Conservation (phyloP, 2,329 filamentous ascomycete genomes). For the Sporothrix curviconia region DNA sequence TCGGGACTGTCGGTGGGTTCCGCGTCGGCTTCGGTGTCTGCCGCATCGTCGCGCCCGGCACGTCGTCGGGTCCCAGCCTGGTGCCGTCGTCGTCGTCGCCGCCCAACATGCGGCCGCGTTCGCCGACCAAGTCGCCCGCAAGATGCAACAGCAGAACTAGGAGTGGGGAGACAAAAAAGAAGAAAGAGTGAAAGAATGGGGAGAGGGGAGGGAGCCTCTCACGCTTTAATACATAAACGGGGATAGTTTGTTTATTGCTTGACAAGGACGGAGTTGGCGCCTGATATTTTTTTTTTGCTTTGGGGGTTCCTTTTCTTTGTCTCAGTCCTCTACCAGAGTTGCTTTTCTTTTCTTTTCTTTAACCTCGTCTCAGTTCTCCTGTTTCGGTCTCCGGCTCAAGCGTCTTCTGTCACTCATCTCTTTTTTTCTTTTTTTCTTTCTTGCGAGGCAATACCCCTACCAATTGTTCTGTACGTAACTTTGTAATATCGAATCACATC, state of each 20-base stretch:
- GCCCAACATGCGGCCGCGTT: not conserved
- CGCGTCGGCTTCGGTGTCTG: not conserved
- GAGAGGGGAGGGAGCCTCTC: not conserved
- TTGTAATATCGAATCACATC: not conserved
- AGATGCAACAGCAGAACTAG: not conserved
- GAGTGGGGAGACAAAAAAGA: not conserved
- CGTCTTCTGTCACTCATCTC: too few species aligned
- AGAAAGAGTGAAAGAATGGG: not conserved
- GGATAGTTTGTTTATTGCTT: not conserved
- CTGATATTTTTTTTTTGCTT: not conserved
- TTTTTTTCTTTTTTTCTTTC: not conserved
- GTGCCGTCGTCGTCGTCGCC: not conserved
- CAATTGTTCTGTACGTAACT: not conserved
- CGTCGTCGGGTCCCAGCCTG: not conserved
- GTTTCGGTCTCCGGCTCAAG: too few species aligned
- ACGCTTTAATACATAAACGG: not conserved
- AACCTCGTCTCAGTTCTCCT: not conserved
- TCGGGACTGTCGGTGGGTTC: conserved; percentile 1
- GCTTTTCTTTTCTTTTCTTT: not conserved
- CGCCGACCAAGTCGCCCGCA: not conserved
- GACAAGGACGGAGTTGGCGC: not conserved
- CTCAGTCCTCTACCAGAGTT: too few species aligned
- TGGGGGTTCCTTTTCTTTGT: not conserved
- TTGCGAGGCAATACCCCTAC: conserved; percentile 8
- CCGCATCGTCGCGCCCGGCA: conserved; percentile 1